Evolutionary conservation across 768 basidiomycete species (phyloP).

Genomic region (Piloderma croceum): DNA sequence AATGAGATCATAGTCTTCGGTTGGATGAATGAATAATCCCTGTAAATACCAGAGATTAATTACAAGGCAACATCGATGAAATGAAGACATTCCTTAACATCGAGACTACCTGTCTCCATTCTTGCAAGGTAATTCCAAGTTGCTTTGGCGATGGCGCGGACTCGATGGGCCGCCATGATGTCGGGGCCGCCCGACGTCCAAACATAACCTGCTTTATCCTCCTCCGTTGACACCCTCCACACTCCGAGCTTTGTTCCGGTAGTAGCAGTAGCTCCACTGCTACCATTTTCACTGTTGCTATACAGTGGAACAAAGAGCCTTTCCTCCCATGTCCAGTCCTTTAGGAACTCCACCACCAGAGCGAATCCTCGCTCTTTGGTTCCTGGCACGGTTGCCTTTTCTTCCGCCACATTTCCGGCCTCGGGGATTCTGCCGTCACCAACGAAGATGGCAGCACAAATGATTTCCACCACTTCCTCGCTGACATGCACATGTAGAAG

Average conservation of each 20-base stretch:
- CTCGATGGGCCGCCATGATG: constrained; percentile 64
- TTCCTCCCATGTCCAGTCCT: constrained; percentile 79
- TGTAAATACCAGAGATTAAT: constrained; percentile 23
- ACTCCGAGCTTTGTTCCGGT: constrained; percentile 38
- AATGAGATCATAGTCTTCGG: constrained; percentile 80
- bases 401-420: constrained; percentile 23
- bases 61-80: no score
- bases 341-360: constrained; percentile 63
- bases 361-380: constrained; percentile 82
- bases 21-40: constrained; percentile 84
- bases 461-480: constrained; percentile 76
- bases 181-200: constrained; percentile 74
- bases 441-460: constrained; percentile 78
- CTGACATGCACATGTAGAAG: constrained; percentile 68
- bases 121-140: constrained; percentile 56
- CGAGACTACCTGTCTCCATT: constrained; percentile 43
- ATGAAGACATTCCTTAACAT: constrained; percentile 49
- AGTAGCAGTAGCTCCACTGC: constrained; percentile 19
- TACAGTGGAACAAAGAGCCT: constrained; percentile 75
- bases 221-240: constrained; percentile 77
- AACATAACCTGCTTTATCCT: constrained; percentile 64
- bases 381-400: constrained; percentile 48
- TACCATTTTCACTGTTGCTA: constrained; percentile 29
- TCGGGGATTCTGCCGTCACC: constrained; percentile 33
- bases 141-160: constrained; percentile 70